Evolutionary conservation across 2,329 filamentous ascomycete genomes (phyloP).

Genomic region (Chrysoporthe cubensis): DNA sequence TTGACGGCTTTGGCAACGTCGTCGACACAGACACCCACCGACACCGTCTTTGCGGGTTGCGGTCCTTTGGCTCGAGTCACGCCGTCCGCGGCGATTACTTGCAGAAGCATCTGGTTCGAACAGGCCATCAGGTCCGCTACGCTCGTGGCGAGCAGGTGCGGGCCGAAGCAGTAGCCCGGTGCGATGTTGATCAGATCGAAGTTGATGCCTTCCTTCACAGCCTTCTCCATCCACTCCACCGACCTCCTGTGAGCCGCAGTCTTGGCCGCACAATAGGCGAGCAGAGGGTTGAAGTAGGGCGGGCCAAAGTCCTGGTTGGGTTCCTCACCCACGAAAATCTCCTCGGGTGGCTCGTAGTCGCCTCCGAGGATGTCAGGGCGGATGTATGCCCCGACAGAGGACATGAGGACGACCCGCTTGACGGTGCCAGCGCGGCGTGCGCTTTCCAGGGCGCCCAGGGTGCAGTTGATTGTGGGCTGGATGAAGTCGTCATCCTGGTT

Average conservation of each 20-base stretch:
- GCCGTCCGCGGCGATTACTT: constrained; percentile 3
- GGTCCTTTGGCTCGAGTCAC: background rate
- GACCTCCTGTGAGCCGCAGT: constrained; percentile 24
- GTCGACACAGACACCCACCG: constrained; percentile 6
- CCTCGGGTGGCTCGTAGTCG: constrained; percentile 18
- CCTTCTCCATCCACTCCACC: constrained; percentile 27
- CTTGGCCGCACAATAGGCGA: constrained; percentile 28
- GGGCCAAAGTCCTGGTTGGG: constrained; percentile 25
- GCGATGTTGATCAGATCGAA: constrained; percentile 30
- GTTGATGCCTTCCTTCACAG: constrained; percentile 19
- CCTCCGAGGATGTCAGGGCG: constrained; percentile 13
- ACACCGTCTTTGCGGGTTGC: background rate
- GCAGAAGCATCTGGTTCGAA: constrained; percentile 25
- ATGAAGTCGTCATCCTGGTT: constrained; percentile 30
- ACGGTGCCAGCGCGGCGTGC: constrained; percentile 29
- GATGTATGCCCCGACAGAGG: constrained; percentile 23
- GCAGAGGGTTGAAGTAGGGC: constrained; percentile 19
- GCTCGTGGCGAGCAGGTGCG: constrained; percentile 24
- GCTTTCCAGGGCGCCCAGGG: constrained; percentile 29
- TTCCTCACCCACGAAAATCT: constrained; percentile 11
- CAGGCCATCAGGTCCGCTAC: constrained; percentile 17
- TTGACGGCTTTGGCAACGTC: constrained; percentile 22
- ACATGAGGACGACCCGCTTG: constrained; percentile 30
- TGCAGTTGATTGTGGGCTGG: constrained; percentile 31
- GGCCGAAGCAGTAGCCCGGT: constrained; percentile 23